A percentile compares a stretch with the other conserved stretches of the same genome.
phyloP scores from a whole-genome alignment of 2,329 filamentous ascomycete genomes.

The Aaosphaeria arxii region DNA sequence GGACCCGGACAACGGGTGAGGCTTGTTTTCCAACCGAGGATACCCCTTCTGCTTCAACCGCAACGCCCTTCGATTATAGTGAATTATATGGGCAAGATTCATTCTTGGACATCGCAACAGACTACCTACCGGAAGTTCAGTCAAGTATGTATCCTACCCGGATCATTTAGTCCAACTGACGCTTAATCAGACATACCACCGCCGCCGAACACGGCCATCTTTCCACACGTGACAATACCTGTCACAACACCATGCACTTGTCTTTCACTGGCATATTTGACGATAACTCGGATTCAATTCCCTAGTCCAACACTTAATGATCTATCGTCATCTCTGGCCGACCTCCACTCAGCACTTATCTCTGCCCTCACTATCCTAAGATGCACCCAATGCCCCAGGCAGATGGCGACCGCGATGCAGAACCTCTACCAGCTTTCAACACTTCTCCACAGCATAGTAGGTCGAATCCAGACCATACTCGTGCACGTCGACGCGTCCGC shows the following conservation, averaged over 20 bases:
- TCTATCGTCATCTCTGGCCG: neutral
- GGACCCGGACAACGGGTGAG: neutral
- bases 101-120: neutral
- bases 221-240: neutral
- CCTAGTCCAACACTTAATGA: neutral
- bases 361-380: neutral
- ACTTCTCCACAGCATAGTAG: neutral
- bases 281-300: neutral
- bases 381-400: neutral
- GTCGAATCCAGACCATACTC: neutral
- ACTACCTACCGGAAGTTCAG: neutral
- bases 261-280: neutral
- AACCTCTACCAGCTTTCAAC: neutral
- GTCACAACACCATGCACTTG: neutral
- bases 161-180: neutral
- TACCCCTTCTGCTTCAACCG: neutral
- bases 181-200: neutral
- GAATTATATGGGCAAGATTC: neutral
- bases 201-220: neutral
- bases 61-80: neutral
- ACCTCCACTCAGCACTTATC: neutral
- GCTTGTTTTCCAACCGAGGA: neutral
- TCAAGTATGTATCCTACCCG: neutral
- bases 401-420: neutral
- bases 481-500: neutral